Base-by-base conservation (phyloP, 768 basidiomycete species). In the Russula vinacea region DNA sequence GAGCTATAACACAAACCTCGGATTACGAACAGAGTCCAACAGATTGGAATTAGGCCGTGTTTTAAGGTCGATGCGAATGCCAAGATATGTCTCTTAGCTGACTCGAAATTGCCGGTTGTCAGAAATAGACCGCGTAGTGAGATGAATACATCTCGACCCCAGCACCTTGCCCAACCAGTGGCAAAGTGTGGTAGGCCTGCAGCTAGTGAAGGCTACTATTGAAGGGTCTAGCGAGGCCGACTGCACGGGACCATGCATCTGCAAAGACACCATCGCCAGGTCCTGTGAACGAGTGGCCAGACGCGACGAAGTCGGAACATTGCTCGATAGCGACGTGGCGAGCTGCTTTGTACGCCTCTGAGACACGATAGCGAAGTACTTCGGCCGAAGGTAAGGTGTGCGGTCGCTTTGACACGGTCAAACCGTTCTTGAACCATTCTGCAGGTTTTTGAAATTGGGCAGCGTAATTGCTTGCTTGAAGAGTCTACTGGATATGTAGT, bases 111-210 rank as follows among this genome's bases (percentile, higher is more conserved):
- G 7, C 97, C 95, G 0, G 95, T 98, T 0, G 94, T 89, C 71
- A 98, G 78, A 78, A 98, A 96, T 42, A 99, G 79, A 1, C 97
- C 97, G 62, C 93, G 85, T 22, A 97, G 76, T 3, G 94, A 96
- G 72, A 97, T 97, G 76, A 96, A 97, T 2, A 92, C 87, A 70
- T 93, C 90, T 24, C 97, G 85, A 3, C 97, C 97, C 97, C 97
- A 99, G 73, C 91, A 94, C 56, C 97, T 83, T 16, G 95, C 95
- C 97, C 97, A 99, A 6, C 88, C 87, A 9, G 89, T 78, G 1
- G 92, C 80, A 73, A 99, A 98, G 76, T 98, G 97, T 6, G 97
- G 95, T 33, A 98, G 78, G 22, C 97, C 97, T 29, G 97, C 97
- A 11, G 97, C 94, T 39, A 99, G 80, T 3, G 90, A 92, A 5